Base-by-base conservation (phyloP, 129 eudicot species). In the Arctium minus region DNA sequence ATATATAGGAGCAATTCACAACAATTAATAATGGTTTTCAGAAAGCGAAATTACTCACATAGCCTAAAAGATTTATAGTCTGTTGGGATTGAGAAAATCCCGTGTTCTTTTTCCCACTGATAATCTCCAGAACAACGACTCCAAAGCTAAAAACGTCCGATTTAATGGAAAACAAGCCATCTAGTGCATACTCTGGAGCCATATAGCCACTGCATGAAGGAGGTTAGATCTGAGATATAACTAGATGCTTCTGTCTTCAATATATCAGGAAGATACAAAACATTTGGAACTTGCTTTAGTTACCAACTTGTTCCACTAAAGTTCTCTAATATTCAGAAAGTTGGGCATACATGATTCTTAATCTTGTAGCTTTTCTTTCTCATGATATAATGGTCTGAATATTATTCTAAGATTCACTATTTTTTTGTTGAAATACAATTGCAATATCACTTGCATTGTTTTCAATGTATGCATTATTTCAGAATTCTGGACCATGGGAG, bases 141-240 rank as follows among this genome's bases (percentile, higher is more conserved):
- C 90, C 92, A 67, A 89, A 89, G 80, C 90, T 89, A 76, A 86
- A 89, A 12, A 85, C 87, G 31, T 87, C 92, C 0, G 90, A 89
- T 60, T 86, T 89, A 30, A 82, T 46, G 3, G 92, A 89, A 73
- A 86, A 85, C 35, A 69, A 74, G 8, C 91, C 91, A 36, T 86
- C 83, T 38, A 88, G 17, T 68, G 87, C 91, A 17, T 88, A 86
- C 70, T 86, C 91, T 36, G 89, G 89, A 73, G 87, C 83, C 88
- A 88, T 85, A 29, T 85, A 80, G 10, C 88, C 88, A 38, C 85
- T 75, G 69, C 80, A 75, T 65, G 3, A 75, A 68, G 1, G 44
- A 73, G 30, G 42, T 31, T 5, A 12, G 27, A 22, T 22, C 27
- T 22, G 2, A 53, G 60, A 71, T 9, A 33, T 3, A 69, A 53